These are phyloP conservation scores for Fusarium irregulare DNA, from an alignment of 2,329 filamentous ascomycete species.

Conservation along the genomic window DNA sequence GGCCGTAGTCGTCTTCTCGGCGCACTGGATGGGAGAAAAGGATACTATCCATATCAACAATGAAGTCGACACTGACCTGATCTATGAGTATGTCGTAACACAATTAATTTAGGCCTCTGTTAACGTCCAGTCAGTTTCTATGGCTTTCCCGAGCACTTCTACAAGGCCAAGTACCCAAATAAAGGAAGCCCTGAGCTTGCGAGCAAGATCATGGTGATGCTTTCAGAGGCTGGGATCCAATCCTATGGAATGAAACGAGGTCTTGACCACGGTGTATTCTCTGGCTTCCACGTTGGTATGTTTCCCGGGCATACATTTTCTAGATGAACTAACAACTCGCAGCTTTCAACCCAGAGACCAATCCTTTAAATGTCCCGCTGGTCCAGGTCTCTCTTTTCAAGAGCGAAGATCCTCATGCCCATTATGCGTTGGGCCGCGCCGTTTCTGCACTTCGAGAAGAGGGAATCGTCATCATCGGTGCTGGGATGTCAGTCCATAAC, in stretches of 20 bases:
- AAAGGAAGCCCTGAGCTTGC: constrained; percentile 70
- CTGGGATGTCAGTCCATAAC: constrained; percentile 82
- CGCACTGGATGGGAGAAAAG: constrained; percentile 75
- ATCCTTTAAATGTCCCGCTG: constrained; percentile 73
- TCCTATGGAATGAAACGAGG: constrained; percentile 71
- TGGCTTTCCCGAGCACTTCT: constrained; percentile 76
- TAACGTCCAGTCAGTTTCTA: constrained; percentile 65
- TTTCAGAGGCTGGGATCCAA: constrained; percentile 68
- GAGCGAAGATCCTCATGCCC: constrained; percentile 71
- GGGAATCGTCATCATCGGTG: constrained; percentile 74
- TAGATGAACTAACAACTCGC: constrained; percentile 11
- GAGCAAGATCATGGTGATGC: constrained; percentile 64
- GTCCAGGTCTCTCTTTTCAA: constrained; percentile 79
- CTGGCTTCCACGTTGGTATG: constrained; percentile 66
- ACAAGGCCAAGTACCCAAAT: constrained; percentile 74
- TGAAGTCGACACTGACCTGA: constrained; percentile 71
- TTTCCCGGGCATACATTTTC: neutral
- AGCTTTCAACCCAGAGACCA: constrained; percentile 70
- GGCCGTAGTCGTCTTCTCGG: constrained; percentile 80
- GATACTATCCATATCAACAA: constrained; percentile 73
- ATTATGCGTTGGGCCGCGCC: constrained; percentile 75
- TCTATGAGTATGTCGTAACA: constrained; percentile 68
- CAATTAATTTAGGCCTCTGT: neutral
- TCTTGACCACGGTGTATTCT: constrained; percentile 81
- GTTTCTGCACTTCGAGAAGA: constrained; percentile 74